These are phyloP conservation scores for Albugo laibachii DNA, from an alignment of 352 stramenopile genomes.

Conservation along the genomic window DNA sequence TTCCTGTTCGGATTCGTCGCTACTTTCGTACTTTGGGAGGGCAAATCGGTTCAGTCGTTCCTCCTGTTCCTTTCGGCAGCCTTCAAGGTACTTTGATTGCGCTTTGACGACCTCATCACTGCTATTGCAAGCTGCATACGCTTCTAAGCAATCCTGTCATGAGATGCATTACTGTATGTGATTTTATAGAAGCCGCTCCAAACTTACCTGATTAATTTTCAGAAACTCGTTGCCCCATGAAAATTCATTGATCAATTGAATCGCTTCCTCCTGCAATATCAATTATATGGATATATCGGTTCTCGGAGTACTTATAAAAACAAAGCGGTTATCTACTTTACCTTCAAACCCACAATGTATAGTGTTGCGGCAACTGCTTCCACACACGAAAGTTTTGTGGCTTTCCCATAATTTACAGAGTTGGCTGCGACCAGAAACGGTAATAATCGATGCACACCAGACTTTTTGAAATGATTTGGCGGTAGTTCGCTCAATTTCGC, in stretches of 20 bases:
- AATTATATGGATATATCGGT: neutral
- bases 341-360: constrained; percentile 87
- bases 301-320: too few relatives aligned
- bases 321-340: neutral
- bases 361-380: constrained; percentile 94
- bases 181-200: constrained; percentile 16
- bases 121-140: constrained; percentile 53
- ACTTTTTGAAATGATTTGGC: constrained; percentile 80
- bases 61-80: constrained; percentile 39
- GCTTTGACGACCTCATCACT: constrained; percentile 54
- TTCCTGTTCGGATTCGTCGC: constrained; percentile 28
- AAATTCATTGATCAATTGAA: constrained; percentile 86
- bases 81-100: constrained; percentile 39
- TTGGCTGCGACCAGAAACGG: constrained; percentile 97
- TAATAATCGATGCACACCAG: constrained; percentile 86
- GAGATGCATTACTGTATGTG: constrained; percentile 10
- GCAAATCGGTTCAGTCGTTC: constrained; percentile 26
- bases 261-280: constrained; percentile 47
- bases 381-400: constrained; percentile 90
- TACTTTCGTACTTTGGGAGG: constrained; percentile 36
- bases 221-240: constrained; percentile 87
- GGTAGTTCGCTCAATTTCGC: constrained; percentile 90
- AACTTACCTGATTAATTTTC: constrained; percentile 64
- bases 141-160: constrained; percentile 68
- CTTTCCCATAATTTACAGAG: constrained; percentile 96